These are phyloP conservation scores for Oryza glumipatula DNA, from an alignment of 176 grass and related monocot species.

Conservation along the genomic window DNA sequence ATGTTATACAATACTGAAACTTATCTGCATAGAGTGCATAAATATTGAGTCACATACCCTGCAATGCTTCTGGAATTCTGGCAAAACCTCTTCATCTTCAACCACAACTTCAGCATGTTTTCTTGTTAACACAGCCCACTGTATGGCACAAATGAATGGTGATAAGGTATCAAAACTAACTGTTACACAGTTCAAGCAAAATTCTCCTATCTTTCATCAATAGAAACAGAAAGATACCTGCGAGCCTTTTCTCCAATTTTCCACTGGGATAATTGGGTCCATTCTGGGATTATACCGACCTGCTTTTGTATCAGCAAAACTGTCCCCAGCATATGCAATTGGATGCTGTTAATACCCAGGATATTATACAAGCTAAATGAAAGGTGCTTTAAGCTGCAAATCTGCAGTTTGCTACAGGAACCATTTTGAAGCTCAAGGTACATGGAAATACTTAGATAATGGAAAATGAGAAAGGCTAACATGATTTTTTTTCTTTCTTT, in stretches of 20 bases:
- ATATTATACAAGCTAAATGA: constrained; percentile 7
- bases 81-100: constrained; percentile 72
- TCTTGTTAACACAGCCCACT: constrained; percentile 96
- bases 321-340: constrained; percentile 63
- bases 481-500: neutral
- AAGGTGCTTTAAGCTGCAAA: constrained; percentile 33
- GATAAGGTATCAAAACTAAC: too few species aligned
- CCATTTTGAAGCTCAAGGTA: constrained; percentile 9
- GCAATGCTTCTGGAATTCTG: constrained; percentile 88
- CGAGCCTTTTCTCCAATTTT: constrained; percentile 99
- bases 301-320: constrained; percentile 97
- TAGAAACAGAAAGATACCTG: constrained; percentile 60
- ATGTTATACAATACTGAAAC: constrained; percentile 26
- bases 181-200: constrained; percentile 1
- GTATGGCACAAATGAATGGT: constrained; percentile 14
- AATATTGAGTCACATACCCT: constrained; percentile 59
- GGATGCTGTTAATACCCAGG: constrained; percentile 31
- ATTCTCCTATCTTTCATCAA: neutral
- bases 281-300: constrained; percentile 99
- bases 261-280: constrained; percentile 76
- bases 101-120: constrained; percentile 94
- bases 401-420: constrained; percentile 8
- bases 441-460: neutral
- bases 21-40: constrained; percentile 26
- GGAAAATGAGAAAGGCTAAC: neutral